Evolutionary conservation across 2,329 filamentous ascomycete species (phyloP).

Genomic region (Ciborinia camelliae): DNA sequence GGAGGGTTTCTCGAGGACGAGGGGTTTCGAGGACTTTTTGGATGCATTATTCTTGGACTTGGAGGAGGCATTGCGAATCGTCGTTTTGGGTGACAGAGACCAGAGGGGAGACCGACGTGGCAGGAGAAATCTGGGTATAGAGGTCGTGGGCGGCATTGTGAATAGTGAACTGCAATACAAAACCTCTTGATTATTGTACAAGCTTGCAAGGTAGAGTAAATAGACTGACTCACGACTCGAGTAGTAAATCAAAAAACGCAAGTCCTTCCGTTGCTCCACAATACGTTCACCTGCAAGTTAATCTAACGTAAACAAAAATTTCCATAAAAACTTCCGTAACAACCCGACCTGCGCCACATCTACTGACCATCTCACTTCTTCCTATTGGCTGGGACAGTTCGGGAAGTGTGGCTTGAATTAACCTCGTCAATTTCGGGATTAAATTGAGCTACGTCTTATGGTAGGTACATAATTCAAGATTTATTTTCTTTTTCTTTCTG

Average conservation of each 20-base stretch:
- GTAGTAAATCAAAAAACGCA: not conserved
- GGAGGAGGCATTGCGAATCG: constrained; percentile 38
- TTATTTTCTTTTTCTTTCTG: not conserved
- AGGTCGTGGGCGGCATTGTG: constrained; percentile 41
- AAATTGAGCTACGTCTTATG: not conserved
- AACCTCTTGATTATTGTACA: not conserved
- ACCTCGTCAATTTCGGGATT: constrained; percentile 15
- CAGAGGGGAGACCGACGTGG: constrained; percentile 58
- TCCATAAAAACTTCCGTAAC: constrained; percentile 11
- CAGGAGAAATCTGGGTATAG: constrained; percentile 66
- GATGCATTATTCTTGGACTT: constrained; percentile 27
- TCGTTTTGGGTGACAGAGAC: constrained; percentile 40
- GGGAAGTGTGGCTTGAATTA: constrained; percentile 13
- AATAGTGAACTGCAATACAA: not conserved
- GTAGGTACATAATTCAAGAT: constrained; percentile 2
- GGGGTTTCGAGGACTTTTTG: constrained; percentile 46
- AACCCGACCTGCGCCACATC: constrained; percentile 13
- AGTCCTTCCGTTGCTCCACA: not conserved
- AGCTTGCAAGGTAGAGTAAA: not conserved
- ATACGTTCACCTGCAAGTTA: constrained; percentile 7
- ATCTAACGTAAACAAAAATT: constrained; percentile 3
- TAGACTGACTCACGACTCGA: not conserved
- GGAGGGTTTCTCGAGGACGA: constrained; percentile 79
- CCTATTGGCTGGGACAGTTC: constrained; percentile 8
- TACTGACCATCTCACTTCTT: constrained; percentile 8